Evolutionary conservation across 768 basidiomycete genomes (phyloP).

Genomic region (Hydnomerulius pinastri): DNA sequence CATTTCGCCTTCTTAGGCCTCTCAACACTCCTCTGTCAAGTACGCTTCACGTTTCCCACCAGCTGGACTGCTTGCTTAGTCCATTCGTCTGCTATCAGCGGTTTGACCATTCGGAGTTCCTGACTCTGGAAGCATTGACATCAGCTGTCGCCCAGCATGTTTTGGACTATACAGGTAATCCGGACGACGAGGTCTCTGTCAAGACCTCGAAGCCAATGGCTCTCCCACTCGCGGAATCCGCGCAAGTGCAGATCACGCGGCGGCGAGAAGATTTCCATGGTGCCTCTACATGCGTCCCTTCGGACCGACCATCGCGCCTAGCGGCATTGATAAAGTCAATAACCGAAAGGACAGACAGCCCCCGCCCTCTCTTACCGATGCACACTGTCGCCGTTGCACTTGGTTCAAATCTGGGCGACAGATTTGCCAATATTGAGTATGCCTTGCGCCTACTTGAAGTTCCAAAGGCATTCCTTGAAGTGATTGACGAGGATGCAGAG

Average conservation of each 20-base stretch:
- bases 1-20: conserved; percentile 17
- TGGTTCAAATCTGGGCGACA: conserved; percentile 90
- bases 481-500: conserved; percentile 22
- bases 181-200: conserved; percentile 43
- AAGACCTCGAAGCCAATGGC: conserved; percentile 74
- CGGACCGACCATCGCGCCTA: not conserved
- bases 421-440: conserved; percentile 76
- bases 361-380: not conserved
- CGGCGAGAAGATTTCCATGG: conserved; percentile 38
- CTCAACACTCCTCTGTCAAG: conserved; percentile 36
- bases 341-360: no score
- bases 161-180: conserved; percentile 33
- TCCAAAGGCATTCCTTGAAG: conserved; percentile 34
- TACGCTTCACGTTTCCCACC: not conserved
- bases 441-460: conserved; percentile 74
- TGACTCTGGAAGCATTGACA: conserved; percentile 73
- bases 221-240: conserved; percentile 61
- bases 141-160: conserved; percentile 53
- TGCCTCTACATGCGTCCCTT: conserved; percentile 1
- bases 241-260: conserved; percentile 63
- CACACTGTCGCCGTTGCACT: conserved; percentile 70
- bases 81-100: conserved; percentile 35
- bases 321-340: not conserved
- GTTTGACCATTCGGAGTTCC: conserved; percentile 48
- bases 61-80: not conserved